Conservation (phyloP, 345 rosid genomes). For the Citrus medica region DNA sequence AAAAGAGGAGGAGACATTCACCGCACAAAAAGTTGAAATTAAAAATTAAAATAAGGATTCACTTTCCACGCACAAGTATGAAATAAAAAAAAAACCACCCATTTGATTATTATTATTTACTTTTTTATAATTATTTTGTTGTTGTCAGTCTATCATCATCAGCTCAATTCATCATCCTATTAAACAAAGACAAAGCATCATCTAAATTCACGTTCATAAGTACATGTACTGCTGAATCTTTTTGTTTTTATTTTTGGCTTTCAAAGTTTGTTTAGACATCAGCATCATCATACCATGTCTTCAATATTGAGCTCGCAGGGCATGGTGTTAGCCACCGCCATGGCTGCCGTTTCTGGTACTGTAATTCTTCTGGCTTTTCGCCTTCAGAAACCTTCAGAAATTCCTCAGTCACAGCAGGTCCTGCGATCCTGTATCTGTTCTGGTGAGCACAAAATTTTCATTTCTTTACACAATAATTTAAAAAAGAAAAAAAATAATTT, state of each 20-base stretch:
- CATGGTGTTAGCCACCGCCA: constrained; percentile 62
- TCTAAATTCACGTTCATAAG: background rate
- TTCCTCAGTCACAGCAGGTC: constrained; percentile 19
- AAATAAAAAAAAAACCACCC: background rate
- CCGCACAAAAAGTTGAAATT: background rate
- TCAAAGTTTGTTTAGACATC: background rate
- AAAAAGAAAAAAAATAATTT: no score
- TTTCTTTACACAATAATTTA: background rate
- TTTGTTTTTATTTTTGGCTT: background rate
- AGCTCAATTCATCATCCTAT: background rate
- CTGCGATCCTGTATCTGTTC: constrained; percentile 56
- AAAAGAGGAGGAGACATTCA: background rate
- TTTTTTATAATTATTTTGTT: background rate
- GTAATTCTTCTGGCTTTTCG: constrained; percentile 65
- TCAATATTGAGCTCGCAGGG: constrained; percentile 56
- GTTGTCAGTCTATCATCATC: background rate
- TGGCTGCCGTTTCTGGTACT: constrained; percentile 82
- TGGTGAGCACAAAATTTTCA: constrained; percentile 23
- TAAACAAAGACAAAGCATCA: no score
- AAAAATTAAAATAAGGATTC: background rate
- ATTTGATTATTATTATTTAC: background rate
- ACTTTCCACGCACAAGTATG: background rate
- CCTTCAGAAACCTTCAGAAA: constrained; percentile 45
- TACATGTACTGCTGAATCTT: background rate
- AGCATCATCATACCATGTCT: constrained; percentile 29